Base-by-base conservation (phyloP, 2,329 filamentous ascomycete genomes). In the Bipolaris bicolor region DNA sequence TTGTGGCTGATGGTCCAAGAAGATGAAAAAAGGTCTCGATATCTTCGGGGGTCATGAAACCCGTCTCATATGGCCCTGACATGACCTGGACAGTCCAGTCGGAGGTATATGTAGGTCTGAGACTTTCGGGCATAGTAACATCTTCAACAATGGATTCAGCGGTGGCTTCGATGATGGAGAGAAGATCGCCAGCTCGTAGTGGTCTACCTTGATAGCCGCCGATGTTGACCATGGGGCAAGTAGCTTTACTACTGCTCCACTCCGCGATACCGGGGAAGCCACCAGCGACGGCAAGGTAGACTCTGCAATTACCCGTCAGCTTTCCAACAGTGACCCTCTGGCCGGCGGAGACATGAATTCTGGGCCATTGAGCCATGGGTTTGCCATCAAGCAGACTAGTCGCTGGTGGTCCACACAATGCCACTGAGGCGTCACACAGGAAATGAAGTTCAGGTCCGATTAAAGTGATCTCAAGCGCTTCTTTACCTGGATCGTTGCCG, bases 1-100 rank as follows among this genome's bases (percentile, higher is more conserved):
- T 88, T 88, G 64, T 88, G 86, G 0, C 82, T 84, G 1, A 88
- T 78, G 46, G 83, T 84, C 83, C 84, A 88, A n/a, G 79, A 73
- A 0, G 81, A 83, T 4, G 74, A 72, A 70, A 86, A 1, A 88
- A 78, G 74, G 82, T 84, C 7, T 84, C 79, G 48, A 86, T 80
- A 52, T 83, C 83, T 49, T 84, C 80, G 0, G 77, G 67, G 0
- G 76, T 66, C 9, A 87, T 71, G 61, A 82, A 85, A 0, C 81
- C 84, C 52, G 82, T 79, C 41, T 84, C 81, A 50, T 86, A 84
- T 0, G 84, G 84, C 0, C 84, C 84, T 5, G 80, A 78, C 81
- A 86, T 83, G 22, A 22, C 22, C 22, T 22, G 22, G 22, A 22
- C 22, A 22, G 22, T 22, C 22, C 22, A 22, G 22, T 22, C 5